Percentiles rank a stretch among this genome's conserved stretches.
phyloP scores from a whole-genome alignment of 331 rosid genomes.

The Quercus lobata region DNA sequence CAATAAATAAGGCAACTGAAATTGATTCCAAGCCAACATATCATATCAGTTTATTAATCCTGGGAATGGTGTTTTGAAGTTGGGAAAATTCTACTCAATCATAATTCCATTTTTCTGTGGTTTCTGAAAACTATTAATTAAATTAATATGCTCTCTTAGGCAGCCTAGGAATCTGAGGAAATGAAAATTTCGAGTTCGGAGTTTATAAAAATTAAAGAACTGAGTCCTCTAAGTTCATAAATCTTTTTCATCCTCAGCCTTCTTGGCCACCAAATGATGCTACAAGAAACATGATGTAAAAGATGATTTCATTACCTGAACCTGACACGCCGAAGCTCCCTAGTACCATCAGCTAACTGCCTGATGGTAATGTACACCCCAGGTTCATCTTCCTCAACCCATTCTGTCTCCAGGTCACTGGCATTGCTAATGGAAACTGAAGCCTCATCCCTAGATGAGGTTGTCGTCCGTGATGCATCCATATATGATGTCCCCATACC shows the following conservation, averaged over 20 bases:
- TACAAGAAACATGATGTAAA: background rate
- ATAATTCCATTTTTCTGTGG: background rate
- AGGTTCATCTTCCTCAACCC: slow-evolving; percentile 88
- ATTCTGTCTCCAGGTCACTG: slow-evolving; percentile 70
- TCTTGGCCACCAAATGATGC: background rate
- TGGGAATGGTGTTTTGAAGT: too few species aligned
- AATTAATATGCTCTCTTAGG: background rate
- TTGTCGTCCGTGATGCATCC: slow-evolving; percentile 71
- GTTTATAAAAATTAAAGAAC: background rate
- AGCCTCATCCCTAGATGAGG: slow-evolving; percentile 73
- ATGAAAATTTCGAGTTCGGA: background rate
- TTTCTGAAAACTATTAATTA: background rate
- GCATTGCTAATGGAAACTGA: slow-evolving; percentile 69
- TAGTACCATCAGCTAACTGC: slow-evolving; percentile 71
- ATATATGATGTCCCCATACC: slow-evolving; percentile 36
- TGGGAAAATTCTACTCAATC: background rate
- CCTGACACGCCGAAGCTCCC: slow-evolving; percentile 88
- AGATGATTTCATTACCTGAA: slow-evolving; percentile 58
- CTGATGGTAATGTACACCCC: slow-evolving; percentile 85
- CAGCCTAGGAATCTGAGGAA: background rate
- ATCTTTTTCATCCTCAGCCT: background rate
- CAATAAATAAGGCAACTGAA: too few species aligned
- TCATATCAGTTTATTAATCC: too few species aligned
- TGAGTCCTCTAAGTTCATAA: background rate
- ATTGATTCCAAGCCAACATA: too few species aligned